Evolutionary conservation across 345 rosid genomes (phyloP), one percentile per base, ranked within the genome.

Genomic region (Tarenaya hassleriana): DNA sequence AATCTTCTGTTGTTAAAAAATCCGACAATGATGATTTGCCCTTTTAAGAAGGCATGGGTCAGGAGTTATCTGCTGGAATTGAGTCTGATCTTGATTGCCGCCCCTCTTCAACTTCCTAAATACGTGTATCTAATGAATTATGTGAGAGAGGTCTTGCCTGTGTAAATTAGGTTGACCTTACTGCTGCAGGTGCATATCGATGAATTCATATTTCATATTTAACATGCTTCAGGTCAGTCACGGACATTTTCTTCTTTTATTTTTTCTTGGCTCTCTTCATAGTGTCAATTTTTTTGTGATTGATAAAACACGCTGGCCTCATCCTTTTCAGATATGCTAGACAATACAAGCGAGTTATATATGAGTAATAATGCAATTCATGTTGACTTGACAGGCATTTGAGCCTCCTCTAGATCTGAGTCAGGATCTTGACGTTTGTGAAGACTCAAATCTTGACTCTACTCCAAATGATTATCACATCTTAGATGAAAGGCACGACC

Each of bases 381-480:
- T 61, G 52, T 65, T 42, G 68, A 14, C 56, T 52, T 72, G 69
- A 69, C 79, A 92, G 98, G 91, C 84, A 66, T 92, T 92, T 77
- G 97, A 88, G 45, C 94, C 98, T n/a, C 98, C 98, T 35, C 61
- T 88, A 46, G 97, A 88, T 74, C 73, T 92, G 95, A 83, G 86
- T 80, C 83, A 73, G 60, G 94, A 76, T 58, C 52, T 64, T 62
- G 88, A 77, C 61, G 35, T 42, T 60, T 72, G 58, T 58, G 82
- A 71, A 52, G 78, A 76, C 52, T 55, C 73, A 18, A 61, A 61
- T 46, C 58, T 62, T 42, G 78, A 78, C 9, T 62, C 58, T 47
- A 67, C 69, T 53, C 75, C 64, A 43, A 37, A 73, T 71, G 81
- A 76, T 55, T 58, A 64, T 66, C 59, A 34, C 52, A 64, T 43